phyloP scores from a whole-genome alignment of 768 basidiomycete species.

The Rossbeevera mucosa region DNA sequence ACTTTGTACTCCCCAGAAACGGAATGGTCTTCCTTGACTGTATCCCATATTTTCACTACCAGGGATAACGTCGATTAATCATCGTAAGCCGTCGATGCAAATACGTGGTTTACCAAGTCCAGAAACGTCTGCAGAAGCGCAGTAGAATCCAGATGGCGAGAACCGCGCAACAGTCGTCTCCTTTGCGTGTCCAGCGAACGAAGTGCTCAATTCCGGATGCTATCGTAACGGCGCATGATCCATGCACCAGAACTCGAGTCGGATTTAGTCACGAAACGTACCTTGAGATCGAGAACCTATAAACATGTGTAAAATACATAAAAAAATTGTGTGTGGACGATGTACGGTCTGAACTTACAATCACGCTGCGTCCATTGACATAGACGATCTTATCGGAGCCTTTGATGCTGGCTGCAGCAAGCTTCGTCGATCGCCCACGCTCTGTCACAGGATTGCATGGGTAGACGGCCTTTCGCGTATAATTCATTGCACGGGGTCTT shows the following conservation, averaged over 20 bases:
- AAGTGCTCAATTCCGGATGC: slow-evolving; percentile 60
- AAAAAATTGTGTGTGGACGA: not conserved
- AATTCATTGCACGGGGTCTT: slow-evolving; percentile 39
- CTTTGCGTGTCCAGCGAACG: slow-evolving; percentile 79
- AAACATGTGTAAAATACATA: slow-evolving; percentile 1
- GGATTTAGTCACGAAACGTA: slow-evolving; percentile 30
- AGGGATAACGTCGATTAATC: not conserved
- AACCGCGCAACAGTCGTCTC: slow-evolving; percentile 86
- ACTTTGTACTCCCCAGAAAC: slow-evolving; percentile 80
- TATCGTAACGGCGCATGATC: slow-evolving; percentile 26
- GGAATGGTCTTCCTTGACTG: slow-evolving; percentile 75
- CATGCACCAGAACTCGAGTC: not conserved
- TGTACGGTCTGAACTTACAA: slow-evolving; percentile 52
- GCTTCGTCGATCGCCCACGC: slow-evolving; percentile 67
- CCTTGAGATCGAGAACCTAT: slow-evolving; percentile 82
- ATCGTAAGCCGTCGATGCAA: not conserved
- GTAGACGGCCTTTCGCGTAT: slow-evolving; percentile 47
- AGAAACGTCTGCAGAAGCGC: slow-evolving; percentile 80
- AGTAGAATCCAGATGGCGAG: slow-evolving; percentile 93
- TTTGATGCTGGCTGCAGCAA: slow-evolving; percentile 54
- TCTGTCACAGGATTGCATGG: slow-evolving; percentile 68
- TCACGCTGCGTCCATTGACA: slow-evolving; percentile 75
- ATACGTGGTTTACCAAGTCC: slow-evolving; percentile 60
- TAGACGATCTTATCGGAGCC: slow-evolving; percentile 72
- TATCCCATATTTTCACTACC: slow-evolving; percentile 89